Evolutionary conservation across 805 yeast genomes (phyloP).

Genomic region (Wickerhamomyces chambardii): DNA sequence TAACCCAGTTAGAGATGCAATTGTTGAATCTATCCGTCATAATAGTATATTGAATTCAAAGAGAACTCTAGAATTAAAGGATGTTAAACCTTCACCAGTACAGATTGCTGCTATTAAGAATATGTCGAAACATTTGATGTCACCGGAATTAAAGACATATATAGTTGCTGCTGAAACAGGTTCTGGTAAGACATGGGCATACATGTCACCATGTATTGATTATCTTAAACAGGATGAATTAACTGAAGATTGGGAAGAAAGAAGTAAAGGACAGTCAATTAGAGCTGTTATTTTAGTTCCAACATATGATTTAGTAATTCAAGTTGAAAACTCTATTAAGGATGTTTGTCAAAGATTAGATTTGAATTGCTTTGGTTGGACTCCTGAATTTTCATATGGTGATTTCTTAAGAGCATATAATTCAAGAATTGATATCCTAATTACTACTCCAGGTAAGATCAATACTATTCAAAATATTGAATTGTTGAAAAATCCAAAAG

Average conservation of each 20-base stretch:
- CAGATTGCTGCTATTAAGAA: conserved; percentile 63
- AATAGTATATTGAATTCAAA: conserved; percentile 30
- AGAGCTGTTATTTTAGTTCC: conserved; percentile 78
- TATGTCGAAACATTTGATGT: conserved; percentile 22
- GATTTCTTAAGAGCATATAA: conserved; percentile 39
- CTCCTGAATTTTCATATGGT: conserved; percentile 44
- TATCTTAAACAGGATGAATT: conserved; percentile 46
- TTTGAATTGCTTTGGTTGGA: conserved; percentile 50
- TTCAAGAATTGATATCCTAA: conserved; percentile 62
- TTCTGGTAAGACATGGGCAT: conserved; percentile 93
- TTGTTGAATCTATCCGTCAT: conserved; percentile 41
- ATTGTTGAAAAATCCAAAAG: conserved; percentile 27
- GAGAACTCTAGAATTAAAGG: conserved; percentile 1
- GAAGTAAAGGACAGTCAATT: conserved; percentile 33
- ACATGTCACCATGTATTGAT: conserved; percentile 67
- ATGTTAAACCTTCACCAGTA: conserved; percentile 60
- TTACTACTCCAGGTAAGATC: conserved; percentile 81
- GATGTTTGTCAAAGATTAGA: conserved; percentile 25
- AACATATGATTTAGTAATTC: conserved; percentile 81
- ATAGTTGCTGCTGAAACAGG: conserved; percentile 96
- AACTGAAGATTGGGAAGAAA: conserved; percentile 25
- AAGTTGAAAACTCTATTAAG: conserved; percentile 43
- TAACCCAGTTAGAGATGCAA: conserved; percentile 55
- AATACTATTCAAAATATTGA: conserved; percentile 24
- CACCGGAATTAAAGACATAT: conserved; percentile 43